Evolutionary conservation across 805 yeast species (phyloP), one percentile per base, ranked within the genome.

Genomic region (Isabelozyma gotoi): DNA sequence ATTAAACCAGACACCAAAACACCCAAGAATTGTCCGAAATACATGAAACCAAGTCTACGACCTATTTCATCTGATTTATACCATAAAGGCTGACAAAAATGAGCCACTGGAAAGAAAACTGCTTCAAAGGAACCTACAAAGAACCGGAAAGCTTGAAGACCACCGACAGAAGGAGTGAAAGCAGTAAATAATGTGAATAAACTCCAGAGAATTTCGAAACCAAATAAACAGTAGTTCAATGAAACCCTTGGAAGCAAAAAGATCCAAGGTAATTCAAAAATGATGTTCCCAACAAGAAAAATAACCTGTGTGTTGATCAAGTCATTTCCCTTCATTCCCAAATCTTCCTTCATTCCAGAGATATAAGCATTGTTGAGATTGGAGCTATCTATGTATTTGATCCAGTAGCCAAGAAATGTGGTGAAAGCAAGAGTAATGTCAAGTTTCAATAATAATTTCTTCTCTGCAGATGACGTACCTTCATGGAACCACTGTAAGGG

Each of bases 11-110:
- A 51, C 3, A 66, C 58, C 39, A 63, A 50, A 10, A 60, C 49
- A 3, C 67, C 67, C 19, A 63, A 50, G 41, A 57, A 61, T 44
- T 62, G 66, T 3, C 67, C 67, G 38, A 53, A 51, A 47, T 62
- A 63, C 38, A 57, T 60, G 43, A 61, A 47, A 11, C 46, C 51
- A 33, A 60, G 61, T 34, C 62, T 50, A 31, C 60, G 47, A 3
- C 57, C 51, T 19, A 60, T 54, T 53, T 59, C 63, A 14, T 50
- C 47, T 4, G 58, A 45, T 43, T 51, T 60, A 47, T 55, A 60
- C 44, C 53, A 59, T 14, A 57, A 51, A n/a, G 60, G 58, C 12
- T 58, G 53, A 34, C 54, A 47, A 47, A 48, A 60, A 40, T 62
- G 67, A 46, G 56, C 53, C 3, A 60, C 52, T 27, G 60, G 58